These are phyloP conservation scores for Psilocybe mexicana DNA, from an alignment of 1,284 basidiomycete genomes.

Conservation along the genomic window DNA sequence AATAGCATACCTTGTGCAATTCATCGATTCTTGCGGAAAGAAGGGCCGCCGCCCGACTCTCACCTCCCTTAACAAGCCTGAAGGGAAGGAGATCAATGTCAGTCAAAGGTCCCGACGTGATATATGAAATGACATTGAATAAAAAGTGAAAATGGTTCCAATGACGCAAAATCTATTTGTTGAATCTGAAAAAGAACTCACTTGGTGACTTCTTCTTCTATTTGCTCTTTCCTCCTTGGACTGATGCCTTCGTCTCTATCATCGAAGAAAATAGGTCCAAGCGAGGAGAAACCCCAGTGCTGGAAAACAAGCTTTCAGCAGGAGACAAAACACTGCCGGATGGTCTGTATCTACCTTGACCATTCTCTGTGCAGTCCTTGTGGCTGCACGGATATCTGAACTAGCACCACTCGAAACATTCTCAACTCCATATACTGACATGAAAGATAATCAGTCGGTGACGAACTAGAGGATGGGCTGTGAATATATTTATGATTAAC, in stretches of 20 bases:
- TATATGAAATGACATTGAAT: constrained; percentile 4
- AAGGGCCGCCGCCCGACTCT: constrained; percentile 68
- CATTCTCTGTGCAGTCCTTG: constrained; percentile 82
- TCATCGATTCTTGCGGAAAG: constrained; percentile 77
- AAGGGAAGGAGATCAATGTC: constrained; percentile 9
- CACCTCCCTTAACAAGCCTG: constrained; percentile 76
- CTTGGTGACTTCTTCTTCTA: constrained; percentile 82
- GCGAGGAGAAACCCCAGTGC: constrained; percentile 87
- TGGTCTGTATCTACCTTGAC: constrained; percentile 64
- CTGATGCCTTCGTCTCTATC: constrained; percentile 72
- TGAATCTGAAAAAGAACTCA: constrained; percentile 40
- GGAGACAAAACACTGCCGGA: constrained; percentile 8
- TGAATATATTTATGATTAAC: constrained; percentile 24
- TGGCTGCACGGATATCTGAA: constrained; percentile 82
- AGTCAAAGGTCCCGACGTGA: constrained; percentile 12
- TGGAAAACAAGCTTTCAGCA: constrained; percentile 25
- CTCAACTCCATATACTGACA: constrained; percentile 83
- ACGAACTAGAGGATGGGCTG: neutral
- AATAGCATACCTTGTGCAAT: constrained; percentile 69
- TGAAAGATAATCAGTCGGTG: constrained; percentile 10
- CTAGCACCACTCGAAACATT: constrained; percentile 91
- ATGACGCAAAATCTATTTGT: neutral
- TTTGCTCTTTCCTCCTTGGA: constrained; percentile 73
- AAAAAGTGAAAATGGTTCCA: neutral
- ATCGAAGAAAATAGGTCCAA: constrained; percentile 82